Base-by-base conservation (phyloP, 225 moss, liverwort and hornwort genomes). In the Physcomitrellopsis africana region DNA sequence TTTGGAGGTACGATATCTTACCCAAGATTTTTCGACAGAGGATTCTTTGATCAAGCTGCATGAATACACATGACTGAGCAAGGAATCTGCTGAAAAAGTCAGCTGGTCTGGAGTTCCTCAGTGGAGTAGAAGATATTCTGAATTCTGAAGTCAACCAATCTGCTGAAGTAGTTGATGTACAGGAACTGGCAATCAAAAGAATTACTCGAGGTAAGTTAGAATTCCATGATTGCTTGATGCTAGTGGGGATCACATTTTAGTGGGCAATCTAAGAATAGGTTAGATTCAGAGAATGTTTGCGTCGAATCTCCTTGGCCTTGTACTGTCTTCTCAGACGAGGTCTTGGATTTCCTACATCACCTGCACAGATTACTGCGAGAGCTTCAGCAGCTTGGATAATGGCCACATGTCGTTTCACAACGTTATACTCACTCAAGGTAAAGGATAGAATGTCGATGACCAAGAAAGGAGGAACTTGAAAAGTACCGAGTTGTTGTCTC, bases 61-160 rank as follows among this genome's bases (percentile, higher is more conserved):
- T 80, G 92, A 86, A 60, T 65, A 87, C 57, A 83, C 90, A 22
- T 93, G 91, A 93, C 91, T 87, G 78, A 68, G 76, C 85, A 52
- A 67, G 81, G 66, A 70, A 17, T 55, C 65, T 51, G 42, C 87
- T 79, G 67, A 78, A 63, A 8, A 81, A 81, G 76, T 73, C 75
- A 1, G 67, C 72, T 47, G 42, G 18, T 74, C 61, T 79, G 64
- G 79, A 75, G 37, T 48, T 37, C 51, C 72, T 91, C 23, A 64
- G 41, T 63, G 81, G 82, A 72, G 83, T 80, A 66, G 91, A 87
- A 75, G 69, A 72, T 0, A 78, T 67, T 60, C 77, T 93, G 65
- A 76, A 62, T 75, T 52, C 54, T 82, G 86, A 88, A 73, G 57
- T 95, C 24, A 76, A 78, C 76, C 70, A 56, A 24, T 61, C 85